Evolutionary conservation across 1,139 yeast species (phyloP), one percentile per base, ranked within the genome.

Genomic region (Yamadazyma trypodendri): DNA sequence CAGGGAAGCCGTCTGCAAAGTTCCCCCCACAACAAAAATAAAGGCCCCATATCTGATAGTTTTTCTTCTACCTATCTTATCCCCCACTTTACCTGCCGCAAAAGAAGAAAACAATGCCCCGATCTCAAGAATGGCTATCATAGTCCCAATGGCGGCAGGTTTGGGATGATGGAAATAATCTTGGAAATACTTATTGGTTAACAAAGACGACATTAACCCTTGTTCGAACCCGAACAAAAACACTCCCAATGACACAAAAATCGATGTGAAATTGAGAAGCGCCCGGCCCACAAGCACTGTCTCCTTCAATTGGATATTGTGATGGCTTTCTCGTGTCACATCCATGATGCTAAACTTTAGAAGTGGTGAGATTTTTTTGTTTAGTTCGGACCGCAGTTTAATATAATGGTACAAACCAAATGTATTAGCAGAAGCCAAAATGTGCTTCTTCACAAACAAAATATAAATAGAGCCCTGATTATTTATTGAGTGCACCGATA

Each of bases 91-190:
- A 2, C 96, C 95, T 4, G 89, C 87, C 15, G 78, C 58, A 31
- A 89, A 70, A 1, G 95, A 84, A 2, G 95, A 83, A 5, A 84
- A 64, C 47, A 88, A 65, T 0, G 96, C 96, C 12, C 97, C 97
- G 24, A 89, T 62, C 46, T 76, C 81, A 41, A 76, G 56, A 30
- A 76, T 68, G 11, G 79, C 75, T 34, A 75, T 75, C 63, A 75
- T 69, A 13, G 77, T 61, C 20, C 81, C 81, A 24, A 75, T 65
- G 36, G 61, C 67, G 1, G 73, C 61, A 13, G 77, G 69, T n/a
- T 62, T 54, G 2, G 81, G 97, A 38, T 87, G 60, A 46, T 81
- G 58, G 60, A 85, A 89, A 60, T 84, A 87, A 12, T 68, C 68
- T 51, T 84, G 81, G 62, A 89, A 89, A 59, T 79, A 76, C 17